phyloP scores from a whole-genome alignment of 2,329 filamentous ascomycete species.

The Escovopsis weberi region DNA sequence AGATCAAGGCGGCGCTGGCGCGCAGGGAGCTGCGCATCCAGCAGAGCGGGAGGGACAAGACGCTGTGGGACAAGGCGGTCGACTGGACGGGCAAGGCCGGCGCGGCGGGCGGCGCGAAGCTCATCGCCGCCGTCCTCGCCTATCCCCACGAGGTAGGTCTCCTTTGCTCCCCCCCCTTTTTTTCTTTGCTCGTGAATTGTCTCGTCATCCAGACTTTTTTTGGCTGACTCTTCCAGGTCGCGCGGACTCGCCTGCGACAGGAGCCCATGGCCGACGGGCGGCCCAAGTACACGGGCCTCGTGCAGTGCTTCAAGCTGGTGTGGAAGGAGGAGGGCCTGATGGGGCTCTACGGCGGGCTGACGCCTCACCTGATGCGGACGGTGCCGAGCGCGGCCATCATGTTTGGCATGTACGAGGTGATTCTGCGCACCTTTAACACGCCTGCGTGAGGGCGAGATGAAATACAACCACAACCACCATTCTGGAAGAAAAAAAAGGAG shows the following conservation, averaged over 20 bases:
- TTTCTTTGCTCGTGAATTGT: too few species aligned
- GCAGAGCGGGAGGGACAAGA: slow-evolving; percentile 46
- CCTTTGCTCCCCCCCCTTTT: background rate
- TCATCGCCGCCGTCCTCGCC: slow-evolving; percentile 68
- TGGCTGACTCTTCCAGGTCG: slow-evolving; percentile 38
- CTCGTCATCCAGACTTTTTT: too few species aligned
- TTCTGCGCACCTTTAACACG: slow-evolving; percentile 33
- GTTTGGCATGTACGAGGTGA: slow-evolving; percentile 73
- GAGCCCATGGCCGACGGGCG: slow-evolving; percentile 58
- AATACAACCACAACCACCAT: background rate
- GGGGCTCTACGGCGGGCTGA: slow-evolving; percentile 78
- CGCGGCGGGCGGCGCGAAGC: slow-evolving; percentile 72
- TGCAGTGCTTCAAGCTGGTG: slow-evolving; percentile 78
- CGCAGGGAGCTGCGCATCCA: slow-evolving; percentile 44
- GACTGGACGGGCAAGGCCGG: slow-evolving; percentile 66
- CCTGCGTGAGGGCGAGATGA: slow-evolving; percentile 14
- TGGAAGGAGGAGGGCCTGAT: slow-evolving; percentile 80
- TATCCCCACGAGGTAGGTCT: slow-evolving; percentile 76
- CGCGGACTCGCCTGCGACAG: slow-evolving; percentile 71
- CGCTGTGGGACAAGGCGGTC: slow-evolving; percentile 58
- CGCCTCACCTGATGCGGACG: slow-evolving; percentile 78
- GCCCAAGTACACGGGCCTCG: slow-evolving; percentile 75
- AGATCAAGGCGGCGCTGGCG: slow-evolving; percentile 65
- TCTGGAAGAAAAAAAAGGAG: background rate
- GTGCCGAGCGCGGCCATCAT: slow-evolving; percentile 91